A percentile compares a stretch with the other conserved stretches of the same genome.
Conservation (phyloP, 2,329 filamentous ascomycete species). For the Zymoseptoria crescenta region DNA sequence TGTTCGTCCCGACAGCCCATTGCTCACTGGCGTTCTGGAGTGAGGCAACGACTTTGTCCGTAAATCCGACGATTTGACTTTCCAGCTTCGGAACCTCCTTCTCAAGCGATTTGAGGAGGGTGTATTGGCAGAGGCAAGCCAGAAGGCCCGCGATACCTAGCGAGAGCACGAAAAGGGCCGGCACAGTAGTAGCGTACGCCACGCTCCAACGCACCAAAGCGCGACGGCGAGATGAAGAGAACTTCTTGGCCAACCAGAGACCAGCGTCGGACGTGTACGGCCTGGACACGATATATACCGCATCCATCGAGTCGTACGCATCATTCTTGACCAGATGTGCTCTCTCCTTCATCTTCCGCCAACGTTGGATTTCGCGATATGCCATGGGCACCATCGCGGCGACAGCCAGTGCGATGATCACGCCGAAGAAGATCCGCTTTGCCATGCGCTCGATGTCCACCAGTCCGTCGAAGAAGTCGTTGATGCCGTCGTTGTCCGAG, state of each 20-base stretch:
- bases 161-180: constrained; percentile 78
- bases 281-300: constrained; percentile 77
- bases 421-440: constrained; percentile 66
- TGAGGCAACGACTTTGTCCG: constrained; percentile 64
- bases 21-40: constrained; percentile 64
- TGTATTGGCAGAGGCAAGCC: constrained; percentile 72
- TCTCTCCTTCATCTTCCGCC: constrained; percentile 63
- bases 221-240: constrained; percentile 57
- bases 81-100: constrained; percentile 69
- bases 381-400: constrained; percentile 71
- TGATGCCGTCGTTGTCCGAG: constrained; percentile 72
- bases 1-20: constrained; percentile 73
- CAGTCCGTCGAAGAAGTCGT: constrained; percentile 72
- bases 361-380: constrained; percentile 70
- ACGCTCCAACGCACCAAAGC: constrained; percentile 73
- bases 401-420: constrained; percentile 63
- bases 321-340: constrained; percentile 58
- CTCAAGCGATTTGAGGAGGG: constrained; percentile 66
- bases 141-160: constrained; percentile 76
- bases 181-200: constrained; percentile 76
- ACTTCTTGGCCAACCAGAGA: constrained; percentile 58
- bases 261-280: constrained; percentile 68
- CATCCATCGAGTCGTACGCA: constrained; percentile 73
- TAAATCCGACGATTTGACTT: constrained; percentile 68
- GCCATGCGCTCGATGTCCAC: constrained; percentile 59